Evolutionary conservation across 176 grass and related monocot genomes (phyloP), one percentile per base, ranked within the genome.

Genomic region (Leersia perrieri): DNA sequence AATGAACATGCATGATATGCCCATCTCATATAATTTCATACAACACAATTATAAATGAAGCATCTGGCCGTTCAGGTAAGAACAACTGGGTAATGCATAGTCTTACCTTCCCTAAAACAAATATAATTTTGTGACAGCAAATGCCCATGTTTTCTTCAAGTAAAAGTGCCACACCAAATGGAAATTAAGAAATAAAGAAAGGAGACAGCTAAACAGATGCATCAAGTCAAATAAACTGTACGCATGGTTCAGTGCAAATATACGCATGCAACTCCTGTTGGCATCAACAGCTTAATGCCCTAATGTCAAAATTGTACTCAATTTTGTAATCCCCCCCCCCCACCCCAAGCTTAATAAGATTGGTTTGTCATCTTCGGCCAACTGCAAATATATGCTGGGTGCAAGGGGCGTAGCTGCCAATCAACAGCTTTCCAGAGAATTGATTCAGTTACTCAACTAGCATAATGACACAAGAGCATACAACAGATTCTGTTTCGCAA

Each of bases 71-170:
- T 64, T 73, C 36, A 32, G 25, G 31, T 57, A 85, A 38, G n/a
- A 42, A 32, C 51, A 36, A 11, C 39, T 41, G 63, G 41, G 27
- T 33, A 33, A 41, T 4, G 29, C 20, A 10, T 39, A 9, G 62
- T 20, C 55, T 38, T 38, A 84, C 60, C 38, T 79, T 47, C 28
- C 3, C 18, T 39, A 66, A 60, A 6, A 74, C 38, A 49, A 25
- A 74, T 79, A 10, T 30, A 41, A 33, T 41, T 66, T 11, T 45
- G 22, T 75, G 63, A 30, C 23, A 73, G 12, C 47, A 88, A 60
- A 72, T 8, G 12, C 64, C 73, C 29, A 82, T 41, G 74, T 64
- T 83, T 88, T 35, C 33, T 60, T 79, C 12, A 77, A 68, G 40
- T 74, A 47, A 66, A 34, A 68, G 36, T 77, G 30, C 68, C 34